Conservation (phyloP, 495 filamentous ascomycete species). For the Penicillium ucsense region DNA sequence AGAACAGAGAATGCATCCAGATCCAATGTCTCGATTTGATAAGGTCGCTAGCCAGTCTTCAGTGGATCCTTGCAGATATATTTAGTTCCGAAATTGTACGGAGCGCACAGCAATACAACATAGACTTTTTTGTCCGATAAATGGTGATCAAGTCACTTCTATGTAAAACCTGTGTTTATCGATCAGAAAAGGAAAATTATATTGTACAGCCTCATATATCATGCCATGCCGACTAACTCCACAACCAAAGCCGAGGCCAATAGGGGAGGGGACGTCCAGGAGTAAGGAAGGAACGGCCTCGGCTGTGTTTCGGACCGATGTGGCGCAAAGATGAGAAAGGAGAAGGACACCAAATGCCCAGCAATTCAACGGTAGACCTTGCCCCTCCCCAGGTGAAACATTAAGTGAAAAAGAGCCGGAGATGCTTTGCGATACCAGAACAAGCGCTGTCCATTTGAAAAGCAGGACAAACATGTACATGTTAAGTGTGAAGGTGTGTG, state of each 20-base stretch:
- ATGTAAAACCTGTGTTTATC: too few species aligned
- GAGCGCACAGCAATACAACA: too few species aligned
- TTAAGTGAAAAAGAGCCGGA: slow-evolving; percentile 1
- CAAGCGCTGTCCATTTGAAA: slow-evolving; percentile 21
- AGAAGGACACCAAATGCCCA: slow-evolving; percentile 6
- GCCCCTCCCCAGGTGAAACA: too few species aligned
- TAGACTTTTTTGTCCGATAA: too few species aligned
- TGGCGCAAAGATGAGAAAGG: too few species aligned
- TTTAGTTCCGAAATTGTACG: too few species aligned
- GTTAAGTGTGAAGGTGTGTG: slow-evolving; percentile 10
- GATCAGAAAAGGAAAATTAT: slow-evolving; percentile 5
- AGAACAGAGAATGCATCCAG: too few species aligned
- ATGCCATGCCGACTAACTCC: slow-evolving; percentile 14
- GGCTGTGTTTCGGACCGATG: too few species aligned
- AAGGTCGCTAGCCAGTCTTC: too few species aligned
- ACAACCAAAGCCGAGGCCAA: slow-evolving; percentile 3
- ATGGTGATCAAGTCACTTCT: too few species aligned
- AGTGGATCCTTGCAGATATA: too few species aligned
- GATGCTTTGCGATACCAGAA: slow-evolving; percentile 18
- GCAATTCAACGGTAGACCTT: neutral
- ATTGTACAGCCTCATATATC: slow-evolving; percentile 21
- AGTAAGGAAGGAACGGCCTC: slow-evolving; percentile 6
- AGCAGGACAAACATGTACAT: slow-evolving; percentile 31
- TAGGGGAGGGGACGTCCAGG: slow-evolving; percentile 1
- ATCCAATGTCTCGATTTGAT: too few species aligned